Conservation (phyloP, 176 grass and related monocot species). For the Triticum urartu region DNA sequence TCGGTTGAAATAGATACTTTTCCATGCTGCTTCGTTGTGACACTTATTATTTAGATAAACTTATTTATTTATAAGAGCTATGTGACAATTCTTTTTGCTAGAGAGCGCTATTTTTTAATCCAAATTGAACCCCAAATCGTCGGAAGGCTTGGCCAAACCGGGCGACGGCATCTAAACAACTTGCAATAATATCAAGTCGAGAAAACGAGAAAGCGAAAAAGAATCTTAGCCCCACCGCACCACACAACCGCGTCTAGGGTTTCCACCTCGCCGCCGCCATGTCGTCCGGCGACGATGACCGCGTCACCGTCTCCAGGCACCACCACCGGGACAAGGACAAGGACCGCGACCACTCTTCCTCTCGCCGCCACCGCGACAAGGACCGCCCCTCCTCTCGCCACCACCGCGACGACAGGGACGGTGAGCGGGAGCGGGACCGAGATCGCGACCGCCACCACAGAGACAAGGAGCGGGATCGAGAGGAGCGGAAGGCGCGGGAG, state of each 20-base stretch:
- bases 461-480: conserved; percentile 31
- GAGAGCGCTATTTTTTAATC: too few species aligned
- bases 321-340: conserved; percentile 49
- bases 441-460: conserved; percentile 37
- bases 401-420: conserved; percentile 42
- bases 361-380: conserved; percentile 28
- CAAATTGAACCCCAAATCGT: too few species aligned
- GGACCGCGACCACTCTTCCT: conserved; percentile 27
- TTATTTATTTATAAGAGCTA: too few species aligned
- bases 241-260: conserved; percentile 33
- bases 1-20: too few species aligned
- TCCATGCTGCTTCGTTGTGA: too few species aligned
- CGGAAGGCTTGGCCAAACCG: background rate
- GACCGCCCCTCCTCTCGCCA: conserved; percentile 26
- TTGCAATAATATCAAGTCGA: background rate
- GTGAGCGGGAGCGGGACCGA: conserved; percentile 47
- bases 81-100: too few species aligned
- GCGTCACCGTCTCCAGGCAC: conserved; percentile 18
- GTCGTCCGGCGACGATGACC: conserved; percentile 46
- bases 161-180: too few species aligned
- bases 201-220: background rate
- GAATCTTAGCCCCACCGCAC: background rate
- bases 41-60: too few species aligned
- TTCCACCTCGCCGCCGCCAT: conserved; percentile 29
- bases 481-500: conserved; percentile 39